phyloP scores from a whole-genome alignment of 2,329 filamentous ascomycete species.

The Colletotrichum eremochloae region DNA sequence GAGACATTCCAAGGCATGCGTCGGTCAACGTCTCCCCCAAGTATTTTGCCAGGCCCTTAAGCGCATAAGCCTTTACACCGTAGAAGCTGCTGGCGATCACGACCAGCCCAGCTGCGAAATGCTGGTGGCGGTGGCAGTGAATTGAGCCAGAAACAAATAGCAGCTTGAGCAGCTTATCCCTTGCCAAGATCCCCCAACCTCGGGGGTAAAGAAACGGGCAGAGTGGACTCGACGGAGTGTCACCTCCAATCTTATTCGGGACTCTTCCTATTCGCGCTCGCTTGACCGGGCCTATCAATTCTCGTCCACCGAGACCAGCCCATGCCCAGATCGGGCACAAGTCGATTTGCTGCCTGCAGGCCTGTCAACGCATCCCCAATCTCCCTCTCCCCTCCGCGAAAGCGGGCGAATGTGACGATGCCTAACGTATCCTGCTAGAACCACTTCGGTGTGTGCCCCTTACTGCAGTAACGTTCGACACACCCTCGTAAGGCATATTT shows the following conservation, averaged over 20 bases:
- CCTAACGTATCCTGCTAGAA: not conserved
- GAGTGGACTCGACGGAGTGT: not conserved
- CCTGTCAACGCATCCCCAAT: not conserved
- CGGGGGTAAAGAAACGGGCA: not conserved
- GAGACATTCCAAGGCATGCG: not conserved
- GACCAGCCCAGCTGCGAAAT: slow-evolving; percentile 9
- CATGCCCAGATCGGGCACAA: slow-evolving; percentile 14
- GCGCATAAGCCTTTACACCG: not conserved
- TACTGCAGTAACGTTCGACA: not conserved
- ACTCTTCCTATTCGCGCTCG: slow-evolving; percentile 33
- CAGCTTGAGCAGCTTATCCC: not conserved
- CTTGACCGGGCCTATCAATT: slow-evolving; percentile 30
- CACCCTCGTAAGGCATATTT: slow-evolving; percentile 26
- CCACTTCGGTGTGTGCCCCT: not conserved
- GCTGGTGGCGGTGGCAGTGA: slow-evolving; percentile 40
- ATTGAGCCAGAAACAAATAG: not conserved
- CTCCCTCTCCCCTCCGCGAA: not conserved
- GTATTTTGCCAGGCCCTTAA: too few relatives aligned
- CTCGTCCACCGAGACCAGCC: slow-evolving; percentile 17
- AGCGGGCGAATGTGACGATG: not conserved
- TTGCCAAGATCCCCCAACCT: not conserved
- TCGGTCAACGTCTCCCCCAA: too few relatives aligned
- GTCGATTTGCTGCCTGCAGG: slow-evolving; percentile 11
- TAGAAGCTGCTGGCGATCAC: not conserved
- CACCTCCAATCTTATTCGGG: slow-evolving; percentile 1